Percentiles rank a stretch among this genome's conserved stretches.
Evolutionary conservation across 129 eudicot genomes (phyloP).

Genomic region (Smallanthus sonchifolius): DNA sequence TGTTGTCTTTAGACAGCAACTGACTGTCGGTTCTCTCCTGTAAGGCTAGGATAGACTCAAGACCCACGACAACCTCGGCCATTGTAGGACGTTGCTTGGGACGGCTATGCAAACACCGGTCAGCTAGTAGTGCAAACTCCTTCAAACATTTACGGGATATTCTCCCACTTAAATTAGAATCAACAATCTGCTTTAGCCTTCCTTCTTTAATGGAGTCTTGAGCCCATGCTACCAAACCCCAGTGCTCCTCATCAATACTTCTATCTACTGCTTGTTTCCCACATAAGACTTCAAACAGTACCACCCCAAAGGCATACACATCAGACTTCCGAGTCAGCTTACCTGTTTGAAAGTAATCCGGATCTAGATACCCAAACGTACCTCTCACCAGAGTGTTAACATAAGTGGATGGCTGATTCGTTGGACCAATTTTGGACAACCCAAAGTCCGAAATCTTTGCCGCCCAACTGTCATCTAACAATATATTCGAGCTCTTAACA

Average conservation of each 20-base stretch:
- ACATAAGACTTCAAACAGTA: conserved; percentile 29
- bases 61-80: conserved; percentile 16
- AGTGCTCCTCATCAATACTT: conserved; percentile 29
- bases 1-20: no score
- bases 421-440: conserved; percentile 9
- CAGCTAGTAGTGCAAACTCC: conserved; percentile 27
- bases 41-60: conserved; percentile 6
- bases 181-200: conserved; percentile 24
- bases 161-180: conserved; percentile 19
- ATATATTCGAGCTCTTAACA: conserved; percentile 9
- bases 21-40: not conserved
- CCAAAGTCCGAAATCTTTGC: conserved; percentile 19
- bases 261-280: conserved; percentile 39
- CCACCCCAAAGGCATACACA: conserved; percentile 32
- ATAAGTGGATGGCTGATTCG: conserved; percentile 6
- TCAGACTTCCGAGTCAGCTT: conserved; percentile 25
- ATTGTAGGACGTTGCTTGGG: conserved; percentile 21
- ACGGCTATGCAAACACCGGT: conserved; percentile 19
- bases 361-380: conserved; percentile 7
- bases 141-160: conserved; percentile 26
- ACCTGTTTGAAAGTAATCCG: conserved; percentile 19
- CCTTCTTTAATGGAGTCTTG: conserved; percentile 27
- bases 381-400: conserved; percentile 10
- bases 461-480: not conserved
- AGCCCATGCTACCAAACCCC: conserved; percentile 23